Percentiles rank a stretch among this genome's conserved stretches.
phyloP scores from a whole-genome alignment of 2,329 filamentous ascomycete genomes.

The Anthostomella pinea region DNA sequence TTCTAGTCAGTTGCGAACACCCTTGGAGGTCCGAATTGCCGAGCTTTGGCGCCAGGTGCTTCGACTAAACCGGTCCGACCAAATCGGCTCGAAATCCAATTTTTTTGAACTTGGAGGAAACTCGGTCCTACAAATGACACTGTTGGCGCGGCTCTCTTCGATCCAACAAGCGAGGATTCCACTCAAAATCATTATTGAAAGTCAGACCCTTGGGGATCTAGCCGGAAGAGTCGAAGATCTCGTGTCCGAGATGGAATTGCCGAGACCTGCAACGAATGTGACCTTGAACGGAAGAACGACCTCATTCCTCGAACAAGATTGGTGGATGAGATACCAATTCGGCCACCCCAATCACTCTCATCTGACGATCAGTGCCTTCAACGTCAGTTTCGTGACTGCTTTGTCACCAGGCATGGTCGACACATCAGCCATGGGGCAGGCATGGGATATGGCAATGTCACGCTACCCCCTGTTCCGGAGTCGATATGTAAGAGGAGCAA shows the following conservation, averaged over 20 bases:
- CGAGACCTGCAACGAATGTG: background rate
- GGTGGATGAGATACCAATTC: conserved; percentile 3
- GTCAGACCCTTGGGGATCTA: background rate
- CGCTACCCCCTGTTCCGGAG: conserved; percentile 2
- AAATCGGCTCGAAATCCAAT: conserved; percentile 1
- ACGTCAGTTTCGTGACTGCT: conserved; percentile 1
- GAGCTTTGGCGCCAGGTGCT: conserved; percentile 1
- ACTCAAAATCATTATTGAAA: conserved; percentile 1
- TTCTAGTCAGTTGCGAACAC: too few relatives aligned
- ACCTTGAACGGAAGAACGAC: background rate
- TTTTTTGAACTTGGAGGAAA: conserved; percentile 2
- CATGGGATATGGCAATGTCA: conserved; percentile 2
- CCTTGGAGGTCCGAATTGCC: background rate
- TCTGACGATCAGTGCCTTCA: conserved; percentile 1
- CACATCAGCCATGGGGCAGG: background rate
- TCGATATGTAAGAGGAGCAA: conserved; percentile 5
- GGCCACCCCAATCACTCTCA: too few relatives aligned
- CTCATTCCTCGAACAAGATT: conserved; percentile 4
- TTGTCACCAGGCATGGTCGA: conserved; percentile 1
- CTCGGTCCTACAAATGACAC: conserved; percentile 1
- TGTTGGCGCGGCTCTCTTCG: background rate
- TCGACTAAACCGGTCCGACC: background rate
- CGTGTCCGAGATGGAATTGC: background rate
- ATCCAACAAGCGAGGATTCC: background rate
- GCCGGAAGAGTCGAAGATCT: background rate